phyloP scores from a whole-genome alignment of 1,139 yeast genomes.

The Yamadazyma taylorii region DNA sequence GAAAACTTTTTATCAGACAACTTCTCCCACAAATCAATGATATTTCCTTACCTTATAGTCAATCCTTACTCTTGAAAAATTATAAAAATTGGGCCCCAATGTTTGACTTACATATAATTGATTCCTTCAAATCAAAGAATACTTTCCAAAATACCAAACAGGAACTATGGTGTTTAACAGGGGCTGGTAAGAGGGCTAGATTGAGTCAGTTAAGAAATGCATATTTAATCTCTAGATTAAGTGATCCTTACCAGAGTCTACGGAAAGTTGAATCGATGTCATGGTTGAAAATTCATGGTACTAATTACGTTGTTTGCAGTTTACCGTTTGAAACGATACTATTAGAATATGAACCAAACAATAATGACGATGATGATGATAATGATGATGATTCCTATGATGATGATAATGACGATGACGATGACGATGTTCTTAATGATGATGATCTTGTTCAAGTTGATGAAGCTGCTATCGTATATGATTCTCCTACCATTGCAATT shows the following conservation, averaged over 20 bases:
- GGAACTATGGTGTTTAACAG: slow-evolving; percentile 52
- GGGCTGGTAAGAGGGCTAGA: slow-evolving; percentile 37
- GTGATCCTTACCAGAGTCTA: slow-evolving; percentile 29
- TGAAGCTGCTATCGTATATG: slow-evolving; percentile 15
- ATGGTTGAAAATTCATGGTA: slow-evolving; percentile 17
- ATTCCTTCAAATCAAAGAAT: slow-evolving; percentile 22
- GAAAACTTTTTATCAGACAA: slow-evolving; percentile 25
- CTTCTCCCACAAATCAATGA: slow-evolving; percentile 10
- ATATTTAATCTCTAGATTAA: slow-evolving; percentile 26
- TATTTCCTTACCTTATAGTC: slow-evolving; percentile 15
- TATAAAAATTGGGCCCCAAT: slow-evolving; percentile 54
- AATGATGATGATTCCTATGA: slow-evolving; percentile 23
- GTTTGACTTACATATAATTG: slow-evolving; percentile 39
- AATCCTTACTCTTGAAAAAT: slow-evolving; percentile 16
- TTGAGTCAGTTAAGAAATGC: slow-evolving; percentile 44
- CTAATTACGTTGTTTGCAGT: slow-evolving; percentile 32
- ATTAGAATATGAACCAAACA: slow-evolving; percentile 27
- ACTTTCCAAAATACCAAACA: slow-evolving; percentile 23
- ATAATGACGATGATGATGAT: slow-evolving; percentile 28
- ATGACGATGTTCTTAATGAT: slow-evolving; percentile 6
- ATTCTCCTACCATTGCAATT: slow-evolving; percentile 10
- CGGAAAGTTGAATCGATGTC: slow-evolving; percentile 26
- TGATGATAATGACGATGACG: slow-evolving; percentile 1
- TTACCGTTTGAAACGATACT: slow-evolving; percentile 40
- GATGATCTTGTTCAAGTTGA: slow-evolving; percentile 29